phyloP scores from a whole-genome alignment of 768 basidiomycete genomes.

The Pisolithus albus region DNA sequence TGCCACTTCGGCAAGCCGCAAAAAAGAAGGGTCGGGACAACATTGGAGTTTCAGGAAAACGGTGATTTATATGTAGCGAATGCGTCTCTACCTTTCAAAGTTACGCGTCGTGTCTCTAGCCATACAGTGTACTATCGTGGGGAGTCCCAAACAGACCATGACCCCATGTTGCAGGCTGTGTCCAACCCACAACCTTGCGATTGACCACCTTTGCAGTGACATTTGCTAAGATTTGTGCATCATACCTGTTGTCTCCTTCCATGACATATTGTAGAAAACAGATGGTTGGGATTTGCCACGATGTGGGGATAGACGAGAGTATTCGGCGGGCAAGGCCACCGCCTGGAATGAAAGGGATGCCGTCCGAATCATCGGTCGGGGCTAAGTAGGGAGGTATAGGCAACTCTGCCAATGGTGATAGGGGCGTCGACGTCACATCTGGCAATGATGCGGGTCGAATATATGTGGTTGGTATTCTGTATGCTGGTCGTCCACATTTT shows the following conservation, averaged over 20 bases:
- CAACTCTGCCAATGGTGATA: conserved; percentile 38
- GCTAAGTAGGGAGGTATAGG: conserved; percentile 52
- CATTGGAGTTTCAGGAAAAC: conserved; percentile 60
- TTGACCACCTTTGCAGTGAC: conserved; percentile 45
- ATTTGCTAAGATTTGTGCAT: conserved; percentile 58
- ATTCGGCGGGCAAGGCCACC: conserved; percentile 68
- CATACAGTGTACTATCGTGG: conserved; percentile 68
- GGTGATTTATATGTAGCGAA: conserved; percentile 26
- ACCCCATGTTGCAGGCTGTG: conserved; percentile 58
- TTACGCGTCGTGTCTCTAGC: conserved; percentile 29
- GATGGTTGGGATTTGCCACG: conserved; percentile 48
- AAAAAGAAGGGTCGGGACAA: conserved; percentile 47
- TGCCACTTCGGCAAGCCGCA: conserved; percentile 77
- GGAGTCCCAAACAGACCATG: conserved; percentile 60
- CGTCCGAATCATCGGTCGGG: conserved; percentile 19
- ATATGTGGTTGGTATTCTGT: conserved; percentile 62
- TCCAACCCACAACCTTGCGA: conserved; percentile 40
- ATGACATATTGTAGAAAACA: conserved; percentile 68
- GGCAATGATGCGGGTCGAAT: conserved; percentile 41
- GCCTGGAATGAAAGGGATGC: conserved; percentile 70
- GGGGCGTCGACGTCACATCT: conserved; percentile 36
- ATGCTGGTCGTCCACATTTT: neutral
- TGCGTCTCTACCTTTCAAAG: too few species aligned
- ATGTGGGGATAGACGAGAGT: conserved; percentile 46
- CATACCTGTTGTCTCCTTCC: conserved; percentile 76